Evolutionary conservation across 1,284 basidiomycete species (phyloP), one percentile per base, ranked within the genome.

Genomic region (Fomitiporia mediterranea): DNA sequence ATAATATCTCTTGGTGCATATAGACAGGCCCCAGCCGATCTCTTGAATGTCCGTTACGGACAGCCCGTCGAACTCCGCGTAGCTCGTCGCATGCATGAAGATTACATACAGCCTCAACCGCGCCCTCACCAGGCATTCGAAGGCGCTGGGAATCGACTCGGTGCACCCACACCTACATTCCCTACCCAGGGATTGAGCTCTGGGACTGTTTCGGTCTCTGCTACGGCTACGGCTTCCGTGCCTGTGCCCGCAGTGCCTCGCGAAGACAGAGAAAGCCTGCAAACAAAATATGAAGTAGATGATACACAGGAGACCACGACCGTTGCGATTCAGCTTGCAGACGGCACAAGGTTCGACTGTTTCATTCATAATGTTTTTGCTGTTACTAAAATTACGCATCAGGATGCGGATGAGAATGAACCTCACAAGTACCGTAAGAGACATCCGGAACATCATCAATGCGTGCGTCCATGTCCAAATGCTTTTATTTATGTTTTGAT

Each of bases 21-120:
- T 58, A 91, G 90, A 1, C 82, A 80, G 60, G 93, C 94, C 0
- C 94, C 94, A 0, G 80, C 87, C 0, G 76, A 80, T 1, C 75
- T 96, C 46, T 75, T 98, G 62, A 86, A 92, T 65, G 87, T 98
- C 35, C 73, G 68, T 8, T 78, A 80, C 50, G 89, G 89, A 23
- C 94, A 98, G 71, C 87, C 82, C 0, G 91, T 98, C 44, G 90
- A 97, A 62, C 76, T 99, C 2, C 82, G 86, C 34, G 88, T 99
- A 28, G 75, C 83, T 2, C 84, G 89, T 65, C 83, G 91, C 37
- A 81, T 79, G 0, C 68, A 79, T 5, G 91, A 98, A 62, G 82
- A 88, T 54, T 98, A 93, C 67, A 73, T 79, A 1, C 76, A 85
- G 0, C 72, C 81, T 23, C 69, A 70, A 8, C 73, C 80, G 62